Conservation (phyloP, 1,284 basidiomycete species). For the Puccinia coronata region DNA sequence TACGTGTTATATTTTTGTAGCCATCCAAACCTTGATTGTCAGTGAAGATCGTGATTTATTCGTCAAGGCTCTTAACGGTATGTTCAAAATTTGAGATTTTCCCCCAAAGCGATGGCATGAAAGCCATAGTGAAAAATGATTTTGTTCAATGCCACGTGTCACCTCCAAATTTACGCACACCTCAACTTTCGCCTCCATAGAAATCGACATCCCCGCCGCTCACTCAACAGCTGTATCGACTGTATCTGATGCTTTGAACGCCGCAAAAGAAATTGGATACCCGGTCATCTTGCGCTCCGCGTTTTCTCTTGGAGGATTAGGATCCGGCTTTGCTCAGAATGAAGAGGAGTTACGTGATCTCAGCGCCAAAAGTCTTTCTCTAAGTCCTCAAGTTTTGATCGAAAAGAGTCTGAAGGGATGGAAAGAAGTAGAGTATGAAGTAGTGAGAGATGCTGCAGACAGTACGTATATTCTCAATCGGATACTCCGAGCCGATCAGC, state of each 20-base stretch:
- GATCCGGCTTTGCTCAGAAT: conserved; percentile 96
- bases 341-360: conserved; percentile 93
- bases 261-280: conserved; percentile 89
- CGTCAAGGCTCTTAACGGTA: conserved; percentile 92
- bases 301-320: conserved; percentile 96
- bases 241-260: conserved; percentile 85
- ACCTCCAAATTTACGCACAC: conserved; percentile 21
- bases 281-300: conserved; percentile 98
- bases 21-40: conserved; percentile 89
- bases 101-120: neutral
- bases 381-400: conserved; percentile 94
- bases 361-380: conserved; percentile 82
- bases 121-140: neutral
- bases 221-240: conserved; percentile 97
- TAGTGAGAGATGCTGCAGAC: conserved; percentile 94
- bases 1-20: neutral
- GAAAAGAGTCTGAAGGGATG: conserved; percentile 99
- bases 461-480: conserved; percentile 50
- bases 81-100: conserved; percentile 51
- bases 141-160: neutral
- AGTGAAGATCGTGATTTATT: conserved; percentile 98
- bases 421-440: conserved; percentile 99
- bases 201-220: conserved; percentile 97
- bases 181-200: too few species aligned
- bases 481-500: neutral